Base-by-base conservation (phyloP, 805 yeast species). In the Candida tammaniensis region DNA sequence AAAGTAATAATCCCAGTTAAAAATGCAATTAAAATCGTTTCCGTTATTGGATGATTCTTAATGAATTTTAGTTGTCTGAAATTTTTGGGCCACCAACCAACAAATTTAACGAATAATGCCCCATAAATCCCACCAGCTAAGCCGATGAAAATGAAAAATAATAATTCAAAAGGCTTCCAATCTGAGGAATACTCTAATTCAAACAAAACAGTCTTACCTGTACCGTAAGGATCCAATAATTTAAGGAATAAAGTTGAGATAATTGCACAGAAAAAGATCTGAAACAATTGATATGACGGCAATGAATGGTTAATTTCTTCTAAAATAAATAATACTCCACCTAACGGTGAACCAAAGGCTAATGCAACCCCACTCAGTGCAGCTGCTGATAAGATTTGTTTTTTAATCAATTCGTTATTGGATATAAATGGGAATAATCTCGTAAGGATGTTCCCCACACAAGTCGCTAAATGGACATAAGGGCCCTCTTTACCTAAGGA, bases 401-500 rank as follows among this genome's bases (percentile, higher is more conserved):
- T 64, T 34, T 73, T 61, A 35, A 72, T 62, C 17, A 73, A 52
- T 26, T 75, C 80, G 44, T 75, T 76, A 5, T 58, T 49, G 35
- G 66, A 50, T 31, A 71, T 73, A 44, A 61, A 65, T 1, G 66
- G 58, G 44, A 74, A 74, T 23, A 61, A 43, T 24, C 82, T 54
- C 26, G 73, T 57, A n/a, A 66, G 47, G 13, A 76, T 65, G 44
- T 76, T 76, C 4, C 82, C 82, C 15, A 74, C 76, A 42, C 77
- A 72, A 2, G 80, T 62, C 0, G 81, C 78, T 30, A 76, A 59
- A 50, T 76, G 82, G 15, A 76, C 82, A 46, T 67, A 76, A 0
- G 82, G 82, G 3, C 82, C 82, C 39, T 76, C 82, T 50, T 76
- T 76, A 1, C 82, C 82, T 7, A 76, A 53, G 9, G 73, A 54